Conservation (phyloP, 179 eudicot genomes). For the Nepenthes alata region DNA sequence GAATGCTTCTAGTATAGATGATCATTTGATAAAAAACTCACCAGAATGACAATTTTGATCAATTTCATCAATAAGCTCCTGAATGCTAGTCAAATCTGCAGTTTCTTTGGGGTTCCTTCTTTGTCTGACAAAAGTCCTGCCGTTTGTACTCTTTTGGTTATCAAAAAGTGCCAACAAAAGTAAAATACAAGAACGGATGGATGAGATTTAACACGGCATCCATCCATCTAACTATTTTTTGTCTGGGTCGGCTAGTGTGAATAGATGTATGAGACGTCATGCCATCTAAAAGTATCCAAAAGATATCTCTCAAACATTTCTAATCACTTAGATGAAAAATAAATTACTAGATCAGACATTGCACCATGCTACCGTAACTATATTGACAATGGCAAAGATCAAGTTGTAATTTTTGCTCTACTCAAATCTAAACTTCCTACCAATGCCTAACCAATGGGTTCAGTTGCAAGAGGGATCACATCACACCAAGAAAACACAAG, state of each 20-base stretch:
- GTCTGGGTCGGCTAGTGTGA: too few species aligned
- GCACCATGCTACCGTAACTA: too few species aligned
- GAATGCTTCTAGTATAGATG: slow-evolving; percentile 3
- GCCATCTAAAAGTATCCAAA: too few species aligned
- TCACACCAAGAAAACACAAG: too few species aligned
- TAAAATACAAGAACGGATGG: background rate
- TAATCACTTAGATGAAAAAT: too few species aligned
- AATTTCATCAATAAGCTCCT: slow-evolving; percentile 65
- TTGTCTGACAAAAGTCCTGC: slow-evolving; percentile 69
- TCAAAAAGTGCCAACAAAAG: background rate
- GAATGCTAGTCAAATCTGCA: slow-evolving; percentile 92
- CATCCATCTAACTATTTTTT: too few species aligned
- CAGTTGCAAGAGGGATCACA: too few species aligned
- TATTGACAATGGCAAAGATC: background rate
- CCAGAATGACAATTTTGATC: slow-evolving; percentile 64
- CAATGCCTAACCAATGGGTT: too few species aligned
- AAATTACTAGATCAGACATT: too few species aligned
- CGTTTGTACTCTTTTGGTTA: slow-evolving; percentile 6
- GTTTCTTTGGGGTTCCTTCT: slow-evolving; percentile 87
- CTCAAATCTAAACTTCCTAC: background rate
- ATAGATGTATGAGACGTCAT: too few species aligned
- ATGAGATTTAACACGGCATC: too few species aligned
- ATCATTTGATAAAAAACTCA: slow-evolving; percentile 14
- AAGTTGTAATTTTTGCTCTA: background rate
- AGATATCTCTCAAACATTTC: too few species aligned